Evolutionary conservation across 2,329 filamentous ascomycete species (phyloP), one percentile per base, ranked within the genome.

Genomic region (Raffaelea deltoideospora): DNA sequence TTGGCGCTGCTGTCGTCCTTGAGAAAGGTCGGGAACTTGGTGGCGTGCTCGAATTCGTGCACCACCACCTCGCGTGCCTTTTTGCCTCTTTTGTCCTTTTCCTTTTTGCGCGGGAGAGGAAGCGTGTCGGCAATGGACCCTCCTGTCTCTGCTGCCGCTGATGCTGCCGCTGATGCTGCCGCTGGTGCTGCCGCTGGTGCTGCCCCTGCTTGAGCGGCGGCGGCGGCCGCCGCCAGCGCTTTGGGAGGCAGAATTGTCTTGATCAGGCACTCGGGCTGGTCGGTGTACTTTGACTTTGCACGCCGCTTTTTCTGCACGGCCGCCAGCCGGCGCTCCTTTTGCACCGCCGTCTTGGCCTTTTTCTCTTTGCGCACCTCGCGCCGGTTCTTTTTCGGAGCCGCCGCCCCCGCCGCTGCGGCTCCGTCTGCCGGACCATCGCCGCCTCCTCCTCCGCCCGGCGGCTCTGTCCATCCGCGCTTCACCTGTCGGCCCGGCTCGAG

Each of bases 31-130:
- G 86, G 83, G 44, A 85, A 79, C 48, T 85, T 88, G 27, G 73
- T 76, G 8, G 80, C 86, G 53, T 85, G 86, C 47, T 80, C 73
- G 52, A 95, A 96, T 53, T 98, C 90, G 55, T 96, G 87, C 3
- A 96, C 69, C 4, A 84, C 63, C 2, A 78, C 66, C 41, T 81
- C 72, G 13, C 63, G 55, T 36, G 35, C 37, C 37, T 42, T 45
- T 33, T 47, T 51, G 30, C 41, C 41, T 35, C 63, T 65, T 47
- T 73, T 70, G 41, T 72, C 52, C 17, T 31, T 34, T 11, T 37
- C 46, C 46, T 57, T 52, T 17, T 54, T 53, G 8, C 63, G 56
- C 3, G 58, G 58, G 22, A 22, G 22, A 11, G 3, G 19, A 3
- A 15, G 11, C 9, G n/a, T 15, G 6, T 13, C 19, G 2, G 28